These are phyloP conservation scores for Brettanomyces bruxellensis DNA, from an alignment of 805 yeast genomes.

Conservation along the genomic window DNA sequence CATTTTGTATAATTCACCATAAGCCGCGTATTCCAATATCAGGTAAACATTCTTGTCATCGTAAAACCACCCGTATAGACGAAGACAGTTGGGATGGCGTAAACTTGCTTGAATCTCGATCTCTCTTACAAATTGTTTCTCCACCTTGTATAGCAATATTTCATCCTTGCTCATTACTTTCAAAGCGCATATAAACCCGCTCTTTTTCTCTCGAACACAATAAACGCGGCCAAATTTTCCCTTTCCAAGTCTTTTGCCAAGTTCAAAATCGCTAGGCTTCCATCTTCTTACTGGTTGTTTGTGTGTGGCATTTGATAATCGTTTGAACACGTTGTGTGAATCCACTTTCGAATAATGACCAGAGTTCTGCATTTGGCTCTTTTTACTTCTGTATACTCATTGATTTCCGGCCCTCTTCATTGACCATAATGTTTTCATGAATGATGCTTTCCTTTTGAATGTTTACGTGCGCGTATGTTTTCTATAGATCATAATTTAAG, in stretches of 20 bases:
- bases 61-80: conserved; percentile 77
- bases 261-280: conserved; percentile 56
- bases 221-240: conserved; percentile 93
- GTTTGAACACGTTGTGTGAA: conserved; percentile 10
- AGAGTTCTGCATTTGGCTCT: too few relatives aligned
- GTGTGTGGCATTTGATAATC: conserved; percentile 9
- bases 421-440: too few relatives aligned
- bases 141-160: conserved; percentile 63
- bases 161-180: conserved; percentile 87
- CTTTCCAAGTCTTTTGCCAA: conserved; percentile 81
- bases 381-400: too few relatives aligned
- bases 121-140: conserved; percentile 81
- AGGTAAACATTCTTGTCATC: conserved; percentile 75
- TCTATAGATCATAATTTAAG: too few relatives aligned
- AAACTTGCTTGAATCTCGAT: conserved; percentile 82
- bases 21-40: conserved; percentile 72
- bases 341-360: background rate
- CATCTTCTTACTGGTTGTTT: conserved; percentile 15
- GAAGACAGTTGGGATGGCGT: conserved; percentile 70
- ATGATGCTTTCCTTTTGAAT: too few relatives aligned
- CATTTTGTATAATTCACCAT: conserved; percentile 79
- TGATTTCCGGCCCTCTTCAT: too few relatives aligned
- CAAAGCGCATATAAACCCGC: conserved; percentile 81
- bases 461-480: too few relatives aligned
- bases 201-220: conserved; percentile 66